phyloP scores from a whole-genome alignment of 2,329 filamentous ascomycete species.

The Cladosporium oxysporum region DNA sequence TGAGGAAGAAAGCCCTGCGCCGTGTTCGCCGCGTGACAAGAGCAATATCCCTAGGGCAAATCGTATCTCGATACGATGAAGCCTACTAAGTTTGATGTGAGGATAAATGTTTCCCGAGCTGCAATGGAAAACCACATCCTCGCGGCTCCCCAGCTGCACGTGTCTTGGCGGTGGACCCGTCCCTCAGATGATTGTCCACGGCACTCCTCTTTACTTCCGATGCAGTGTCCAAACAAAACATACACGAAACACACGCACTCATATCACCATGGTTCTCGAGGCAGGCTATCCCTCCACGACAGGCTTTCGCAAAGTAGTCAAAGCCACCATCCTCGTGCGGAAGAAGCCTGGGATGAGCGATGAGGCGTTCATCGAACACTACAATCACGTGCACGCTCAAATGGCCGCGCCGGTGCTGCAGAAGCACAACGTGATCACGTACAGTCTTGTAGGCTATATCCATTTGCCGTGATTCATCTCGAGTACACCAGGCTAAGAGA shows the following conservation, averaged over 20 bases:
- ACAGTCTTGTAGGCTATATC: slow-evolving; percentile 51
- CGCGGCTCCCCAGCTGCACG: no score
- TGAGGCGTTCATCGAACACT: slow-evolving; percentile 47
- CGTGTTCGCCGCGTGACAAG: no score
- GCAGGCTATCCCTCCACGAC: slow-evolving; percentile 48
- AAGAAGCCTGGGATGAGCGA: slow-evolving; percentile 50
- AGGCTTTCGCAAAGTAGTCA: slow-evolving; percentile 51
- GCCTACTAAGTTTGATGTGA: no score
- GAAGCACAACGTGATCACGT: slow-evolving; percentile 47
- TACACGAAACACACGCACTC: not conserved
- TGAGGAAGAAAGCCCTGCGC: no score
- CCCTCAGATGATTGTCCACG: not conserved
- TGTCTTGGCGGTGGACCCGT: not conserved
- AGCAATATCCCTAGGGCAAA: no score
- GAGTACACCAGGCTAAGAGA: not conserved
- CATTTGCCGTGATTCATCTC: no score
- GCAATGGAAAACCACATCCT: no score
- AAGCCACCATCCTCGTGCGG: slow-evolving; percentile 49
- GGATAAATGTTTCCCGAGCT: no score
- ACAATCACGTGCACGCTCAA: slow-evolving; percentile 49
- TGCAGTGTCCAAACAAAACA: not conserved
- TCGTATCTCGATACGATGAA: no score
- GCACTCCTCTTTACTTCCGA: not conserved
- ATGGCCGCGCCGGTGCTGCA: slow-evolving; percentile 47
- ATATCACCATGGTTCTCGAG: slow-evolving; percentile 40